Base-by-base conservation (phyloP, 2,329 filamentous ascomycete species). In the Fusarium sambucinum region DNA sequence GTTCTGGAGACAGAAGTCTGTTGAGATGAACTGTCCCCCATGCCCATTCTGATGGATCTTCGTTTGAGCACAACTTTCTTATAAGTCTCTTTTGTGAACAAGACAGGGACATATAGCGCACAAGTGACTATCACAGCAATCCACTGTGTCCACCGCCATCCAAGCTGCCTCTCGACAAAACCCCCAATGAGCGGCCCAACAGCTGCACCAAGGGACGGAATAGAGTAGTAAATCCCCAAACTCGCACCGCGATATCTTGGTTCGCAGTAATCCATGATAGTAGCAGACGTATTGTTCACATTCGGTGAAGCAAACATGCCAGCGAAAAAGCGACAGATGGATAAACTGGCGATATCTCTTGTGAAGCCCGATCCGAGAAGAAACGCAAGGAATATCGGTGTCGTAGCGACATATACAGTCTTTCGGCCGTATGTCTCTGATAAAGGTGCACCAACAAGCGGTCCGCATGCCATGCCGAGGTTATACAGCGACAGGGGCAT, bases 131-230 rank as follows among this genome's bases (percentile, higher is more conserved):
- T 32, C 4, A 61, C 55, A 19, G 65, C 65, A 25, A 62, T 33
- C 66, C 66, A 68, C 19, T 68, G 66, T 2, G 65, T 66, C 66
- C 65, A 69, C 14, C 65, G 55, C 66, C 66, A 68, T 2, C 65
- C 65, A 5, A 62, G 21, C 0, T 48, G 37, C 17, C 60, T 37
- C 13, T 69, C 8, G 0, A 68, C 61, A 0, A 69, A 69, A 0
- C 66, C 66, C 0, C 65, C 66, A 1, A 53, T 46, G 0, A 68
- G 51, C 0, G 66, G 60, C 1, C 60, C 66, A n/a, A 66, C 25
- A 5, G 66, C 58, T 4, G 66, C 56, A 3, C 66, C 66, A 4
- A 68, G 65, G 0, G 65, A 68, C 0, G 66, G 66, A 0, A 68
- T 56, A 6, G 66, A 68, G n/a, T 69, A 68, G 16, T 69, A 68